Conservation (phyloP, 139 green algal species). For the Zygnema circumcarinatum region DNA sequence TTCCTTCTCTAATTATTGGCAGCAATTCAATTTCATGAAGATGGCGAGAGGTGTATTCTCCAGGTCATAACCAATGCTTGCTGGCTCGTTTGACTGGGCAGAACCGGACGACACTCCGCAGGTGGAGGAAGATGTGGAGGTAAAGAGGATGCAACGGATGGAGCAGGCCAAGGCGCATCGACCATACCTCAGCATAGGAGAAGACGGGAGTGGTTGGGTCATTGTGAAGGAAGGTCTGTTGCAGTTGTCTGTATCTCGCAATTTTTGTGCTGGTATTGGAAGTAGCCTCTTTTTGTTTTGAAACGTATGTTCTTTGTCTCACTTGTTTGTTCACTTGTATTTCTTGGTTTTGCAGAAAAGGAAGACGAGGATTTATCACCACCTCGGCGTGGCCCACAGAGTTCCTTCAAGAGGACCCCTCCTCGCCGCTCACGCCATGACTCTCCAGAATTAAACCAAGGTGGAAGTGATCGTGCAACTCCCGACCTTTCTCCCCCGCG, state of each 20-base stretch:
- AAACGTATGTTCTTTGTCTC: background rate
- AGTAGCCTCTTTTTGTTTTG: background rate
- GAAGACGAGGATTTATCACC: slow-evolving; percentile 6
- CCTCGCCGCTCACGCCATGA: background rate
- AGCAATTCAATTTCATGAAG: too few relatives aligned
- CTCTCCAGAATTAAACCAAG: background rate
- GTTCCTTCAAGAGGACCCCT: background rate
- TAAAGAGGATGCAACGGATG: slow-evolving; percentile 24
- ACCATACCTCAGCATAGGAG: background rate
- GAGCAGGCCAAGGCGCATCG: background rate
- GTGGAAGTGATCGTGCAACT: background rate
- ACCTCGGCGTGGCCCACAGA: background rate
- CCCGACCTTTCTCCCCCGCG: background rate
- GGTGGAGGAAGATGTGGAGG: slow-evolving; percentile 24
- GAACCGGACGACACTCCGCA: slow-evolving; percentile 9
- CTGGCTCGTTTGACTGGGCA: too few relatives aligned
- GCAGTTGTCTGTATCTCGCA: too few relatives aligned
- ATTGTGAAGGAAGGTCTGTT: slow-evolving; percentile 2
- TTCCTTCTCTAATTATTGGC: too few relatives aligned
- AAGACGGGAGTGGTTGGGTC: slow-evolving; percentile 27
- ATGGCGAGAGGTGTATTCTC: too few relatives aligned
- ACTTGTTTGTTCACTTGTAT: background rate
- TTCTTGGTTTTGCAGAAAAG: background rate
- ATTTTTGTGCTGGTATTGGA: too few relatives aligned
- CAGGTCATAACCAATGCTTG: too few relatives aligned